phyloP scores from a whole-genome alignment of 75 land plant genomes.

The Larix kaempferi region DNA sequence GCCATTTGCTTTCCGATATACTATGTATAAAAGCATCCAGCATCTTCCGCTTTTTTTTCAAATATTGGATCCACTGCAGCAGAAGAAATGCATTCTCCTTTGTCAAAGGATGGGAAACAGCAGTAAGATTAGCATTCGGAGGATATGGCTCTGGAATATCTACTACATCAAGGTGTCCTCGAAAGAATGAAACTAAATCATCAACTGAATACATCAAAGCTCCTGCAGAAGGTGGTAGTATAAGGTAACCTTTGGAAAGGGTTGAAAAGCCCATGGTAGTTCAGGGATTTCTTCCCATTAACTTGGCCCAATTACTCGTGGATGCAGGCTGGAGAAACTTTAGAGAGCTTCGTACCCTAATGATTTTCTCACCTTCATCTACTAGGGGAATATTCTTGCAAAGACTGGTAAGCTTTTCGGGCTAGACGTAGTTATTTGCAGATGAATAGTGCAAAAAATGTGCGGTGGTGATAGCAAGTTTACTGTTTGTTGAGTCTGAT shows the following conservation, averaged over 20 bases:
- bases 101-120: conserved; percentile 22
- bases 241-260: conserved; percentile 25
- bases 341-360: neutral
- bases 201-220: conserved; percentile 7
- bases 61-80: conserved; percentile 32
- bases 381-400: conserved; percentile 29
- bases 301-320: conserved; percentile 33
- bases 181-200: conserved; percentile 20
- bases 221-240: conserved; percentile 9
- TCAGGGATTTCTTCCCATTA: conserved; percentile 40
- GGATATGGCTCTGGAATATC: conserved; percentile 42
- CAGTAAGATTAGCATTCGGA: conserved; percentile 27
- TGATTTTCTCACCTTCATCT: conserved; percentile 19
- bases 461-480: conserved; percentile 18
- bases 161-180: conserved; percentile 8
- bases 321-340: conserved; percentile 34
- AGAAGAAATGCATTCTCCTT: conserved; percentile 33
- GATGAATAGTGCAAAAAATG: conserved; percentile 38
- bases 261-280: conserved; percentile 8
- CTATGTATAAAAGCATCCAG: conserved; percentile 23
- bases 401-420: neutral
- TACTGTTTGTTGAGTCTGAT: neutral
- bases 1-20: conserved; percentile 42
- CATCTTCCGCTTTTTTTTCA: neutral
- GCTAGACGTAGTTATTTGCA: neutral